Evolutionary conservation across 345 rosid genomes (phyloP), one percentile per base, ranked within the genome.

Genomic region (Reutealis trisperma): DNA sequence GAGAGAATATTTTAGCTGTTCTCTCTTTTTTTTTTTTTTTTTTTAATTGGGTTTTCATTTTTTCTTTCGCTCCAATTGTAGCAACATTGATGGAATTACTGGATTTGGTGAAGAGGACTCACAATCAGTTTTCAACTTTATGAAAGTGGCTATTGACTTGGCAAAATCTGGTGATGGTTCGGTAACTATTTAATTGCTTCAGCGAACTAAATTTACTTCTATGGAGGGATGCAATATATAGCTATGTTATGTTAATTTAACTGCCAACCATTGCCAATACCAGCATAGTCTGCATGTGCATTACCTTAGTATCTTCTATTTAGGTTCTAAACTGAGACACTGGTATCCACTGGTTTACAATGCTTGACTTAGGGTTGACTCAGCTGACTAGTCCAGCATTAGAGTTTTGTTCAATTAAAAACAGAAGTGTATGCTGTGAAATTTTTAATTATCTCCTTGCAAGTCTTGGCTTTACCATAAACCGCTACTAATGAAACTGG

Each of bases 1-100:
- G 44, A 15, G 30, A 3, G 0, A 24, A 49, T 25, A 14, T 52
- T 25, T 27, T 55, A 21, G 54, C 58, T 63, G n/a, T 63, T 11
- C 32, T 52, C 1, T 5, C 12, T 24, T 8, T 2, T 51, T 63
- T 32, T 8, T 2, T 61, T 16, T 62, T 13, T 21, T 32, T 19
- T 75, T 70, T 24, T 55, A 6, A 41, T 52, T 72, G 22, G 6
- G 34, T 8, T 41, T 67, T 27, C 12, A 21, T 76, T 5, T 47
- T 5, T 70, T 55, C 51, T 45, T n/a, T 69, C 22, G 60, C 24
- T 41, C 22, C 58, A 52, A 12, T 74, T 63, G n/a, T 86, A 92
- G 98, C 90, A 92, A 89, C 78, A 89, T 92, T 74, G 89, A 87
- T 67, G 98, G 99, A 72, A 89, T 93, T 75, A 79, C 86, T 85